Base-by-base conservation (phyloP, 1,284 basidiomycete genomes). In the Meripilus lineatus region DNA sequence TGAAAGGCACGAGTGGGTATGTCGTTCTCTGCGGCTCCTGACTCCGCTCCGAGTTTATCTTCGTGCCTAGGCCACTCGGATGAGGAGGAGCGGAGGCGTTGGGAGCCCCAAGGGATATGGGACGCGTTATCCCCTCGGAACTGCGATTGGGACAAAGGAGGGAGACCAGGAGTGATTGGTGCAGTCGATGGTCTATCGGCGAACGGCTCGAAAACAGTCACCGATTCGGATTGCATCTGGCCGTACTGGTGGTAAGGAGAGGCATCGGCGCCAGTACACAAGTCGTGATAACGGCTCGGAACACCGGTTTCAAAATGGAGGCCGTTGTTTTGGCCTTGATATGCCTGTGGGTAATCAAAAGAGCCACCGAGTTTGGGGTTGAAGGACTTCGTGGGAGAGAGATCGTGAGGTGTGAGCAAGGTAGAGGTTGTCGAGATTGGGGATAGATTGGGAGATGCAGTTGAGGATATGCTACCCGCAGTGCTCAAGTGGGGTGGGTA, bases 391-490 rank as follows among this genome's bases (percentile, higher is more conserved):
- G 74, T 74, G 22, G 81, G 84, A 10, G 83, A 84, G 45, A 79
- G 67, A 52, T 86, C 83, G 28, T 79, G 77, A 2, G 83, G 83
- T 1, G 82, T 85, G 46, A 81, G 63, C 30, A 84, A 69, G 17
- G 76, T 72, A 38, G 82, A 82, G 11, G 79, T 70, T 1, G 74
- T 78, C 38, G 82, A 84, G 41, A 76, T 74, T 20, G 82, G 83
- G 24, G 82, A 85, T 49, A 83, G 70, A 53, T 84, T 77, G 2
- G 83, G 77, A 44, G 82, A 79, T 13, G 57, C 51, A 17, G 56
- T 50, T 5, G 72, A 64, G 42, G 69, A 64, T n/a, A 58, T 58
- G 45, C 74, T 56, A 38, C 66, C 70, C 52, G 72, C 59, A 44
- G 65, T 48, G 40, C 58, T 56, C 46, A 57, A 46, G 25, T 61